These are phyloP conservation scores for Tuber melanosporum DNA, from an alignment of 495 filamentous ascomycete species.

Conservation along the genomic window DNA sequence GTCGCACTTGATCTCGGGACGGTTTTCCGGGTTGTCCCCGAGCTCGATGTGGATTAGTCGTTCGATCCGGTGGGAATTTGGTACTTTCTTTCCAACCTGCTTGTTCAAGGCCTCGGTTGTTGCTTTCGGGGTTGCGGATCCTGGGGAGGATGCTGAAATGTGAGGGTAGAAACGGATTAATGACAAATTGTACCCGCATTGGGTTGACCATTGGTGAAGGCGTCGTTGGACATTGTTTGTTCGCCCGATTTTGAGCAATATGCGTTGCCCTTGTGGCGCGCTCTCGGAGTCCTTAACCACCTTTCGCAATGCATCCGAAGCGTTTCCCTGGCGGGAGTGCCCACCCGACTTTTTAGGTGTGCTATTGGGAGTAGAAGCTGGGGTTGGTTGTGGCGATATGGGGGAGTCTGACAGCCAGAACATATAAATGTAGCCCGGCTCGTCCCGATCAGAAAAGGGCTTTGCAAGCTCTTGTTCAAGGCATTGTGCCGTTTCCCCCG, in stretches of 20 bases:
- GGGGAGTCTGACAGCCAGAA: conserved; percentile 75
- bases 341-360: conserved; percentile 8
- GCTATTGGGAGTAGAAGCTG: conserved; percentile 47
- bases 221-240: conserved; percentile 85
- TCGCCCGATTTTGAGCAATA: conserved; percentile 88
- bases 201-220: conserved; percentile 83
- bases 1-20: conserved; percentile 61
- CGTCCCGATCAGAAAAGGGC: conserved; percentile 68
- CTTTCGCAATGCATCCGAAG: conserved; percentile 48
- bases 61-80: conserved; percentile 83
- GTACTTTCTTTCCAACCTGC: conserved; percentile 55
- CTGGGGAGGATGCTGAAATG: conserved; percentile 45
- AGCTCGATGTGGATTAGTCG: conserved; percentile 86
- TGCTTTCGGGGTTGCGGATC: conserved; percentile 25
- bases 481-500: conserved; percentile 52
- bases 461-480: conserved; percentile 64
- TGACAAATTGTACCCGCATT: conserved; percentile 81
- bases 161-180: conserved; percentile 91
- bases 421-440: conserved; percentile 94
- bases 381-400: conserved; percentile 48
- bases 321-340: background rate
- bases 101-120: conserved; percentile 18
- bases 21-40: conserved; percentile 49
- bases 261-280: conserved; percentile 59
- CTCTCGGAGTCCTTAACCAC: conserved; percentile 56